Evolutionary conservation across 345 rosid genomes (phyloP).

Genomic region (Eucalyptus sp.): DNA sequence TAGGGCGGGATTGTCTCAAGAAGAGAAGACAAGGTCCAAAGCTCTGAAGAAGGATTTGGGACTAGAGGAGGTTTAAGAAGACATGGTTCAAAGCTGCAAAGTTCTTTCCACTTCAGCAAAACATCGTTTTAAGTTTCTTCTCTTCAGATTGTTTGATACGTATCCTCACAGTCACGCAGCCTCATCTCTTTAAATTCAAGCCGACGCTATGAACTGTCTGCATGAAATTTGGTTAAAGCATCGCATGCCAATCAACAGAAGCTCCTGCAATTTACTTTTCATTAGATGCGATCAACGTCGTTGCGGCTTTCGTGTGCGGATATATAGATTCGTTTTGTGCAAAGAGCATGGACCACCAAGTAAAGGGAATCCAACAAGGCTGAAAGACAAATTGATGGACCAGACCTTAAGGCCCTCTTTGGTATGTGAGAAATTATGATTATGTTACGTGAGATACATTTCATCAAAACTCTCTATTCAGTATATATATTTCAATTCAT

Average conservation of each 20-base stretch:
- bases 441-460: background rate
- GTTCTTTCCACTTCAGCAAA: background rate
- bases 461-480: background rate
- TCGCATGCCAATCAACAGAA: background rate
- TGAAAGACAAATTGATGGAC: background rate
- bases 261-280: background rate
- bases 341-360: background rate
- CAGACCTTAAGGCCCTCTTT: background rate
- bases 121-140: background rate
- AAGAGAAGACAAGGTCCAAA: background rate
- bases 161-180: too few species aligned
- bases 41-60: background rate
- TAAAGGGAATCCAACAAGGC: background rate
- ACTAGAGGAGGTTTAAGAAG: background rate
- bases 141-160: background rate
- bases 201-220: background rate
- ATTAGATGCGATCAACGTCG: background rate
- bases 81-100: background rate
- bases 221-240: background rate
- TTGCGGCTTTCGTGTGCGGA: background rate
- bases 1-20: background rate
- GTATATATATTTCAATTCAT: background rate
- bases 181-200: too few species aligned
- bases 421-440: background rate
- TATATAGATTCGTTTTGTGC: background rate